Percentiles rank a stretch among this genome's conserved stretches.
Evolutionary conservation across 2,329 filamentous ascomycete genomes (phyloP).

Genomic region (Alternaria hordeiaustralica): DNA sequence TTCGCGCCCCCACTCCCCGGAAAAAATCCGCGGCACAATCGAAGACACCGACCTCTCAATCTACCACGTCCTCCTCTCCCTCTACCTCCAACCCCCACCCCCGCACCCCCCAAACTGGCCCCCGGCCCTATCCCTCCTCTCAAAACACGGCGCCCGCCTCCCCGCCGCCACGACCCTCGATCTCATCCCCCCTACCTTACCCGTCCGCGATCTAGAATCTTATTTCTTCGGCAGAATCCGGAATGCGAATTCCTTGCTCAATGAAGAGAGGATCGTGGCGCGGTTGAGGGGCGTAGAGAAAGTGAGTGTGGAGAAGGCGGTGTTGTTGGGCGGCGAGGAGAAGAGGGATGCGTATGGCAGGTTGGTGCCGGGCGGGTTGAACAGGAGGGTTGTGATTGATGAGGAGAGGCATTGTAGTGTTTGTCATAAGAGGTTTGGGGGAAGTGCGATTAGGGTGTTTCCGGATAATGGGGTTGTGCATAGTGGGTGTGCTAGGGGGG

Average conservation of each 20-base stretch:
- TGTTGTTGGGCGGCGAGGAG: constrained; percentile 74
- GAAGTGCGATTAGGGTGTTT: constrained; percentile 88
- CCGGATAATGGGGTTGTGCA: constrained; percentile 68
- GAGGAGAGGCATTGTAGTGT: constrained; percentile 91
- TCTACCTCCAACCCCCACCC: constrained; percentile 83
- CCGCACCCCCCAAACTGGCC: constrained; percentile 74
- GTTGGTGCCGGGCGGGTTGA: constrained; percentile 60
- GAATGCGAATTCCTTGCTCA: constrained; percentile 80
- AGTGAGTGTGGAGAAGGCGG: constrained; percentile 74
- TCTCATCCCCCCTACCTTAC: constrained; percentile 81
- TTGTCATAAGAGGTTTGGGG: constrained; percentile 90
- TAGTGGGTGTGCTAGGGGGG: constrained; percentile 54
- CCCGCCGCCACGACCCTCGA: constrained; percentile 85
- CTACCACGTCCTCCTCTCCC: constrained; percentile 86
- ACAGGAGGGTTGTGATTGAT: constrained; percentile 76
- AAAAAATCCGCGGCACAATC: constrained; percentile 42
- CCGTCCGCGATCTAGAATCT: constrained; percentile 78
- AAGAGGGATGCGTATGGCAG: constrained; percentile 61
- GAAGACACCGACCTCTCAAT: constrained; percentile 74
- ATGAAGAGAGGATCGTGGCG: constrained; percentile 78
- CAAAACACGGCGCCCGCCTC: constrained; percentile 87
- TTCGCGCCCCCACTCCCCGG: constrained; percentile 38
- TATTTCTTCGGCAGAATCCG: constrained; percentile 94
- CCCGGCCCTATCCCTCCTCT: constrained; percentile 86
- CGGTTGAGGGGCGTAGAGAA: constrained; percentile 79